Evolutionary conservation across 805 yeast species (phyloP), one percentile per base, ranked within the genome.

Genomic region (Candida koratica): DNA sequence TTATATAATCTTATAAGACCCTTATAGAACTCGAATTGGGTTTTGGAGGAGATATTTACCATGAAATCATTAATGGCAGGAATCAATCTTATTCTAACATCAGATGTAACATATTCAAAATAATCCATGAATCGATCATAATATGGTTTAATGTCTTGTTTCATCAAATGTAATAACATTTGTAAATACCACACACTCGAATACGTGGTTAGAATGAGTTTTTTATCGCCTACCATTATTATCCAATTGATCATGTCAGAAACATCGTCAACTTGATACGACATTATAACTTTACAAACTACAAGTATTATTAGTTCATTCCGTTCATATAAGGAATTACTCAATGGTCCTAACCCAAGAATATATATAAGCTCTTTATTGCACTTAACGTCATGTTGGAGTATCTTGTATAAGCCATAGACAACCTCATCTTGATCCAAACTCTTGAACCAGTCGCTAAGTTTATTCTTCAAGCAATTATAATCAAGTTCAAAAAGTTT

Each of bases 241-340:
- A 44, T 15, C 47, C 47, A 44, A 14, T 32, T 33, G 4, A 39
- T 14, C 17, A 44, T 29, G 23, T 44, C 47, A 11, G 23, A 5
- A 18, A 35, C 12, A 9, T 30, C 27, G 15, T 20, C 23, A 3
- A 15, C 4, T 4, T 4, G 4, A 17, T 16, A 20, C 5, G 4
- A 7, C 7, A 7, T 10, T 6, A 40, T 31, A 12, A 36, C 23
- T 16, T 36, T 14, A 20, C 43, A 38, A 8, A 32, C 26, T 3
- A 30, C 28, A 4, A 34, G 29, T 7, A 41, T 17, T 3, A 37
- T 29, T 18, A 39, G 18, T 20, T 44, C 43, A 18, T 22, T 34
- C 23, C 45, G 36, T 16, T 44, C 48, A 23, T 10, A 35, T n/a
- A 39, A 24, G 2, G 22, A 4, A 17, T 44, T 36, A 22, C 37